Percentiles rank a stretch among this genome's conserved stretches.
Conservation (phyloP, 805 yeast genomes). For the Lachancea waltii region DNA sequence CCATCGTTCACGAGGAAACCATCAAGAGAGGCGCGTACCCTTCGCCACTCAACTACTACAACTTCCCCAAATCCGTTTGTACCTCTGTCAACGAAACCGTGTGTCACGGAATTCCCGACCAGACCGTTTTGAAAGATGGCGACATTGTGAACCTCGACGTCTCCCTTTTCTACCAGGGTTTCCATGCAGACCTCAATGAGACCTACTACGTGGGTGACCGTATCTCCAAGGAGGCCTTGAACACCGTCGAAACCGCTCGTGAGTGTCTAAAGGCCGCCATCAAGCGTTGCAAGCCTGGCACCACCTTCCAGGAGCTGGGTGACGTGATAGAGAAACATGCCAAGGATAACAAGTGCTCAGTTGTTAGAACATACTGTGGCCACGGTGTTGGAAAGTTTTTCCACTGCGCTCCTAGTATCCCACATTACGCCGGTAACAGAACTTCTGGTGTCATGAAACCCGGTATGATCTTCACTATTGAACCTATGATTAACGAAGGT, state of each 20-base stretch:
- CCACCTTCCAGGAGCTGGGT: conserved; percentile 80
- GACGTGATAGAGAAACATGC: conserved; percentile 86
- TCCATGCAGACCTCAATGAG: conserved; percentile 92
- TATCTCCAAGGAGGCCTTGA: conserved; percentile 65
- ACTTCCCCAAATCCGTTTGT: conserved; percentile 88
- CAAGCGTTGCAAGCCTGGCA: conserved; percentile 81
- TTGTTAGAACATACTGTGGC: conserved; percentile 86
- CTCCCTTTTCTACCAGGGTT: conserved; percentile 76
- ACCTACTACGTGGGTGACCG: conserved; percentile 95
- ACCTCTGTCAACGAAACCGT: conserved; percentile 92
- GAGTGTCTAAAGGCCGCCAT: conserved; percentile 84
- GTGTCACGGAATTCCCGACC: conserved; percentile 97
- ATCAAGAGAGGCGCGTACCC: conserved; percentile 88
- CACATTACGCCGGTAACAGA: conserved; percentile 91
- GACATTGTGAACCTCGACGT: conserved; percentile 92
- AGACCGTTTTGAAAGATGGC: conserved; percentile 80
- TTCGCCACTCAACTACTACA: conserved; percentile 88
- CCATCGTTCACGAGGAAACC: conserved; percentile 79
- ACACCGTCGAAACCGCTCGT: conserved; percentile 86
- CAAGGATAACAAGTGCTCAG: conserved; percentile 66
- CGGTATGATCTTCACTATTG: conserved; percentile 95
- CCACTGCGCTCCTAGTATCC: conserved; percentile 89
- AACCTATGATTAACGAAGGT: conserved; percentile 93
- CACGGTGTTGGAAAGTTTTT: conserved; percentile 85
- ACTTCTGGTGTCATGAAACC: conserved; percentile 91